A percentile compares a stretch with the other conserved stretches of the same genome.
These are phyloP conservation scores for Macadamia integrifolia DNA, from an alignment of 164 flowering plant genomes.

Conservation along the genomic window DNA sequence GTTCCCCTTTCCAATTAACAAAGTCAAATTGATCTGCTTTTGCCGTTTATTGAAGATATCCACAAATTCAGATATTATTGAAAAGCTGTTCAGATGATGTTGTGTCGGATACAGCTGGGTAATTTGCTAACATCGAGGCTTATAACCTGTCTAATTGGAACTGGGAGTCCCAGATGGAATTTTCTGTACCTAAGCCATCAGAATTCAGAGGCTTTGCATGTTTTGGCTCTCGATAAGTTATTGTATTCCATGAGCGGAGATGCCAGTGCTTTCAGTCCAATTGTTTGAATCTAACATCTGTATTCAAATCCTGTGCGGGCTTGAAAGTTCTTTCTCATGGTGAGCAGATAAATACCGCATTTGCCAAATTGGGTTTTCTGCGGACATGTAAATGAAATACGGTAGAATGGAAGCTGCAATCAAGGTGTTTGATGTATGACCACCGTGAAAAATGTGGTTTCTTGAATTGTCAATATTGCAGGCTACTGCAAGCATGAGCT, in stretches of 20 bases:
- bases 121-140: conserved; percentile 14
- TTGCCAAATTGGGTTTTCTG: conserved; percentile 11
- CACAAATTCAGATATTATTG: conserved; percentile 1
- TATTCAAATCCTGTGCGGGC: conserved; percentile 10
- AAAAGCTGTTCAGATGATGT: not conserved
- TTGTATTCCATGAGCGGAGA: conserved; percentile 9
- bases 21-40: not conserved
- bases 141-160: not conserved
- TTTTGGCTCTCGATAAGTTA: conserved; percentile 9
- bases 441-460: too few relatives aligned
- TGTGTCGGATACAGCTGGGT: not conserved
- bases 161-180: conserved; percentile 5
- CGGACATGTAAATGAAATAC: conserved; percentile 14
- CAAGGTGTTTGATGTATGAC: conserved; percentile 16
- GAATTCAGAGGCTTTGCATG: conserved; percentile 3
- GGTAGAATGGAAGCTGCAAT: conserved; percentile 11
- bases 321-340: conserved; percentile 12
- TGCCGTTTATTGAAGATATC: conserved; percentile 2
- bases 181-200: conserved; percentile 13
- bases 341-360: conserved; percentile 11
- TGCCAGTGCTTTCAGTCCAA: not conserved
- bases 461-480: not conserved
- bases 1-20: conserved; percentile 5
- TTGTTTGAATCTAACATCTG: conserved; percentile 8
- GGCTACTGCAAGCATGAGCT: conserved; percentile 1